These are phyloP conservation scores for Leptomonas seymouri DNA, from an alignment of 208 protist species.

Conservation along the genomic window DNA sequence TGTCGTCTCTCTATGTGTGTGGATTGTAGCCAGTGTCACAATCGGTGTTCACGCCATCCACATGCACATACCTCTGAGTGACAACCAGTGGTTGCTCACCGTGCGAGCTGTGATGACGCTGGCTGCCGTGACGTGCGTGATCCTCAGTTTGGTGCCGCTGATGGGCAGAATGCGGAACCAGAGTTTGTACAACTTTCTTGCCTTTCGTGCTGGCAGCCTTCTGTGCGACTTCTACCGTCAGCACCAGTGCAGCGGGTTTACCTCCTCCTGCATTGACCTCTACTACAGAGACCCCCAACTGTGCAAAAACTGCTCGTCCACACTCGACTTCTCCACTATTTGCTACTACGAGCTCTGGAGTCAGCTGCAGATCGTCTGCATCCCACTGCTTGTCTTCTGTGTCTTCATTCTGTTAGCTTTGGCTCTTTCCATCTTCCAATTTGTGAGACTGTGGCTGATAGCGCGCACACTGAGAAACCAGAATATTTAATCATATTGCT, in stretches of 20 bases:
- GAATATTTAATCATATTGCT: no score
- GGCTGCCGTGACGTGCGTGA: slow-evolving; percentile 24
- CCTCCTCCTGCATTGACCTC: neutral
- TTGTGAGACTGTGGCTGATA: slow-evolving; percentile 11
- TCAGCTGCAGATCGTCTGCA: neutral
- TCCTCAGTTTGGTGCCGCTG: slow-evolving; percentile 2
- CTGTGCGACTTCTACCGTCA: slow-evolving; percentile 13
- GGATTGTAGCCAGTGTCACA: slow-evolving; percentile 2
- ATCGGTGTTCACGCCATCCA: slow-evolving; percentile 22
- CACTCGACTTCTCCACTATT: neutral
- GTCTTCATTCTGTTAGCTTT: slow-evolving; percentile 11
- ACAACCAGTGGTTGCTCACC: slow-evolving; percentile 2
- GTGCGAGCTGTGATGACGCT: slow-evolving; percentile 2
- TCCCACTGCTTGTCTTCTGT: slow-evolving; percentile 19
- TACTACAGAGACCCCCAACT: neutral
- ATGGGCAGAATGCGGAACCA: neutral
- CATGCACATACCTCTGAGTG: slow-evolving; percentile 47
- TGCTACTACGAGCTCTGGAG: slow-evolving; percentile 10
- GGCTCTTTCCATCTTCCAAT: slow-evolving; percentile 5
- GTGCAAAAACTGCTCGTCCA: neutral
- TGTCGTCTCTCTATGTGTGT: slow-evolving; percentile 1
- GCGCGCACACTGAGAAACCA: neutral
- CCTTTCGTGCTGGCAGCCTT: neutral
- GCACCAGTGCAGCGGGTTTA: slow-evolving; percentile 3
- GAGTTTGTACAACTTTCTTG: slow-evolving; percentile 1